Evolutionary conservation across 2,329 filamentous ascomycete genomes (phyloP).

Genomic region (Zymoseptoria crescenta): DNA sequence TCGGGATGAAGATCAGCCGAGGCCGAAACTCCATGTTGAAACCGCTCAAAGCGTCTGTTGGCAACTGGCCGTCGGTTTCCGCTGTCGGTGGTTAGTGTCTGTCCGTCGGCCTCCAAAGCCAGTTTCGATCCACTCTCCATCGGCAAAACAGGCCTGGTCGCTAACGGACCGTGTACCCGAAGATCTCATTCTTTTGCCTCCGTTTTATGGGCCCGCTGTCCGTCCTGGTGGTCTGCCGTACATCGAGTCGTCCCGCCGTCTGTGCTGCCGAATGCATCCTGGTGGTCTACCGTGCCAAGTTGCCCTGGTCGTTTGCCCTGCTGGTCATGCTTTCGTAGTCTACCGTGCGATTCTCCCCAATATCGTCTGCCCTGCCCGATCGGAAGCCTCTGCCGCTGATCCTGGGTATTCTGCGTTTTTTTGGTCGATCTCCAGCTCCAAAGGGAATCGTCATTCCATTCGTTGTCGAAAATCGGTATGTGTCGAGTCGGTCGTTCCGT

Average conservation of each 20-base stretch:
- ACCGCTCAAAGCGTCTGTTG: too few relatives aligned
- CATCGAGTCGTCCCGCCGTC: background rate
- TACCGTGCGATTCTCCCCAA: background rate
- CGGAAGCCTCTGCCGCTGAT: background rate
- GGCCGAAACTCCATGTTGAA: background rate
- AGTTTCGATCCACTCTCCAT: background rate
- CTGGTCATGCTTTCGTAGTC: background rate
- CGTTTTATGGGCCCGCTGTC: background rate
- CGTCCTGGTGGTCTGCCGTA: background rate
- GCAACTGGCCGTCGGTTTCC: too few relatives aligned
- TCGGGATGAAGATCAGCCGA: background rate
- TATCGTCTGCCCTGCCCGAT: background rate
- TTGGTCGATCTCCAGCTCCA: background rate
- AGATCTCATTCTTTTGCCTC: background rate
- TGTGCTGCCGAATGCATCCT: background rate
- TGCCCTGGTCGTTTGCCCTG: background rate
- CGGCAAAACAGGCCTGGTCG: background rate
- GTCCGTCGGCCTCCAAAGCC: background rate
- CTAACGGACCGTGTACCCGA: background rate
- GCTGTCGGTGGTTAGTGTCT: background rate
- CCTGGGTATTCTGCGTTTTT: background rate
- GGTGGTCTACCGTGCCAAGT: background rate
- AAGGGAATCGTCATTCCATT: background rate
- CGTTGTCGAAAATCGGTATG: background rate
- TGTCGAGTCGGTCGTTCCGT: background rate